Base-by-base conservation (phyloP, 192 early-diverging fungal species). In the Coemansia sp. region DNA sequence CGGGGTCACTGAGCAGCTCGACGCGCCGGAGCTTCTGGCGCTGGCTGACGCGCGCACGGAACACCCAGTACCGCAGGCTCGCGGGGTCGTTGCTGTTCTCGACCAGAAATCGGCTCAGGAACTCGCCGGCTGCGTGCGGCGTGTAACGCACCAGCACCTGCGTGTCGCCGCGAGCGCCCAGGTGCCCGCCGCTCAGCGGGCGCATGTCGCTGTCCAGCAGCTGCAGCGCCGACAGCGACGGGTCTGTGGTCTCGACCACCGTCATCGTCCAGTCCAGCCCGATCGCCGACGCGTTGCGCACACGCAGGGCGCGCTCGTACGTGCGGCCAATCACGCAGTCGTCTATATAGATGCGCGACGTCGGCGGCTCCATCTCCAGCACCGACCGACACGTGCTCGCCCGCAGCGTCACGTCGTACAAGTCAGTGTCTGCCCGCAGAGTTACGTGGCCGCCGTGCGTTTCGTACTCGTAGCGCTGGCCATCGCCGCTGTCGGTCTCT, bases 311-410 rank as follows among this genome's bases (percentile, higher is more conserved):
- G 50, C 92, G 92, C 78, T 93, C 92, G 64, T 96, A 97, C 11
- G 88, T 88, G 23, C 87, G 88, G 14, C 94, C 94, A 19, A 87
- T 82, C 8, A 97, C 89, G 66, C 95, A 98, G 68, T 97, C 94
- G 59, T 98, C 94, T 73, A 98, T 93, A 56, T 87, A 88, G 22
- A 98, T 85, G 19, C 96, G 95, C 39, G 90, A 93, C 48, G 94
- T 93, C 5, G 89, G 88, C 71, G 96, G 89, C 67, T 98, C 94
- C 56, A 92, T 93, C 82, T 92, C 92, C 14, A 98, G 79, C 23
- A 94, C 86, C 9, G 94, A 94, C n/a, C 83, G 84, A 71, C 97
- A 97, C 26, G 92, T 90, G 13, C 89, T 88, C 0, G 93, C 89
- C 38, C 89, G 85, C 63, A 97, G 89, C 41, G 92, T 90, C 32